Conservation (phyloP, 169 alveolate genomes). For the Cryptosporidium sp. region DNA sequence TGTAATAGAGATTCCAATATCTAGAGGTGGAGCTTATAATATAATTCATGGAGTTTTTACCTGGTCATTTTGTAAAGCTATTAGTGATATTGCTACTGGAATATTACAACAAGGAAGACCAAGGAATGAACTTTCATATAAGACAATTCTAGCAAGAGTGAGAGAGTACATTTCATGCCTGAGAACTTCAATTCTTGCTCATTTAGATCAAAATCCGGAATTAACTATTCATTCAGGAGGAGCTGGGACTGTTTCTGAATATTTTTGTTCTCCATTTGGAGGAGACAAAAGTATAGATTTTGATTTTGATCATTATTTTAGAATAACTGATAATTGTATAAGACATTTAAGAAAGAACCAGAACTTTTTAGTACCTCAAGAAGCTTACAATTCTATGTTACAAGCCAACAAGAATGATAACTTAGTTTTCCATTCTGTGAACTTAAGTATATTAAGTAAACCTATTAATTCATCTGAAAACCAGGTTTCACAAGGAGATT, state of each 20-base stretch:
- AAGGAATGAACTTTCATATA: slow-evolving; percentile 80
- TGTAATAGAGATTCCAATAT: slow-evolving; percentile 44
- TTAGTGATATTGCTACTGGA: slow-evolving; percentile 79
- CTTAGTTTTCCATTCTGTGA: not conserved
- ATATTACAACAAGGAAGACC: slow-evolving; percentile 82
- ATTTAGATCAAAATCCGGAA: slow-evolving; percentile 84
- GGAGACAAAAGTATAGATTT: slow-evolving; percentile 43
- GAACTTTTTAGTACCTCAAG: slow-evolving; percentile 60
- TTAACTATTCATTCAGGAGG: slow-evolving; percentile 87
- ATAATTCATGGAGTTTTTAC: slow-evolving; percentile 88
- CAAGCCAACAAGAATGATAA: slow-evolving; percentile 37
- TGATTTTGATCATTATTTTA: slow-evolving; percentile 48
- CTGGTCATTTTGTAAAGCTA: slow-evolving; percentile 81
- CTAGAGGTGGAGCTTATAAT: slow-evolving; percentile 79
- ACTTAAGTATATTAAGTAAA: not conserved
- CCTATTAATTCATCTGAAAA: not conserved
- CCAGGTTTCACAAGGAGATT: not conserved
- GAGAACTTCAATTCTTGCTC: slow-evolving; percentile 82
- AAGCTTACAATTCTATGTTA: slow-evolving; percentile 52
- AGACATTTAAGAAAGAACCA: slow-evolving; percentile 38
- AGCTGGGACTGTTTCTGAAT: slow-evolving; percentile 81
- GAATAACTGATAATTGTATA: slow-evolving; percentile 18
- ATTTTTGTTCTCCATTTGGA: slow-evolving; percentile 81
- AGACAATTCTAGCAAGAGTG: slow-evolving; percentile 81
- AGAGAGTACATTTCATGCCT: slow-evolving; percentile 81